Base-by-base conservation (phyloP, 116 monocot species). In the Dioscorea cayenensis region DNA sequence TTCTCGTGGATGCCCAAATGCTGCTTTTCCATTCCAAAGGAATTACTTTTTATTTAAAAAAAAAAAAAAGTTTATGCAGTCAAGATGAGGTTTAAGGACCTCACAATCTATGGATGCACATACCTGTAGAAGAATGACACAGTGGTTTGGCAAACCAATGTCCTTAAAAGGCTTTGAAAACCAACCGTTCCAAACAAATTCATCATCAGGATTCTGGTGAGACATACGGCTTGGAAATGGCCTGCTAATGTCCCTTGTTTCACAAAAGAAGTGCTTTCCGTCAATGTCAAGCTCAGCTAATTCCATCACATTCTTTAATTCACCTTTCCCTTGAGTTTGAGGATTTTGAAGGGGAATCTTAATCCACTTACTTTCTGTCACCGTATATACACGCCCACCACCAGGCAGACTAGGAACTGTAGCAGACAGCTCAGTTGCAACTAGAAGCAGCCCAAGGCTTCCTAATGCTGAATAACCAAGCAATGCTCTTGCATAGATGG, bases 121-220 rank as follows among this genome's bases (percentile, higher is more conserved):
- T 72, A 95, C 95, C 90, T 99, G 99, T 60, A 99, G 74, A 80
- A 99, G 91, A 82, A 88, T 76, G 51, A 89, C 81, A 70, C 99
- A 94, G 51, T 94, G 94, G 43, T 71, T 81, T 55, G 85, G 84
- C 55, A 99, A 75, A 6, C 94, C 94, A 79, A 94, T 89, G 65
- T 99, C 99, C 74, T 77, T 94, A 59, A 99, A 99, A 72, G 94
- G 89, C 67, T 89, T 99, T 18, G 91, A 91, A 66, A 99, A 78
- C 89, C 94, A 99, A 63, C 64, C 78, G 77, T 99, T 99, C 99
- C 99, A 99, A 69, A 99, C 90, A 85, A 99, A 99, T 72, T 99
- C 99, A 48, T 72, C 68, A 87, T 99, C 99, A 37, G 99, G 99
- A 80, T 87, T 82, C 37, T 79, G 77, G 27, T 72, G 74, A 76